Base-by-base conservation (phyloP, 2,329 filamentous ascomycete species). In the Beauveria caledonica region DNA sequence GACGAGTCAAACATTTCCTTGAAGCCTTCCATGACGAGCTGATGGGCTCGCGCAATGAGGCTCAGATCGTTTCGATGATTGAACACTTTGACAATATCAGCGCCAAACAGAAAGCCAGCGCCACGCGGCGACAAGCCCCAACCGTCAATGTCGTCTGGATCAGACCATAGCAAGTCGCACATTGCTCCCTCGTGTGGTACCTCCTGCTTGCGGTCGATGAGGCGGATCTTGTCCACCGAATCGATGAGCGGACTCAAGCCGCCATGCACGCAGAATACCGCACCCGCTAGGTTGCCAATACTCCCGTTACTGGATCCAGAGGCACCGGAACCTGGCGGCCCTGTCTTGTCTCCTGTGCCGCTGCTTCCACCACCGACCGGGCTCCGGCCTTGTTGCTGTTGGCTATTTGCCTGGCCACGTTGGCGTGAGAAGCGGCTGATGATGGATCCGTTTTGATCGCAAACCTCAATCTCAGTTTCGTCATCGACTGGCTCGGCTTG, bases 1-100 rank as follows among this genome's bases (percentile, higher is more conserved):
- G 87, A 90, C 15, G 86, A 88, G 71, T 96, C 91, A 70, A 97
- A 99, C 92, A 97, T 97, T 73, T 97, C 94, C 76, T 97, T 97
- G 75, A 97, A 99, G 0, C 94, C 94, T 73, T 99, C 94, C 94
- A 97, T 99, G 65, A 99, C 94, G 23, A 99, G 85, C 73, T 99
- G 94, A 71, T 99, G 94, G 1, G 94, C 94, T 60, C 94, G 86
- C 19, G 93, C 94, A 65, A 99, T 94, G 57, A 99, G 81, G 23
- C 88, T 91, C 29, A 99, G 82, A 70, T 96, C 90, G 72, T 99
- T 99, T 61, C 86, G 85, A 74, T 97, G 88, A 75, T 97, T 99
- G 78, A 99, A 99, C 65, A 87, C 86, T 69, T 94, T 95, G 69
- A 97, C 93, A 61, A 97, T 97, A 71, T 97, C 92, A 3, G 90